phyloP scores from a whole-genome alignment of 352 stramenopile species.

The Phytopythium boreale region DNA sequence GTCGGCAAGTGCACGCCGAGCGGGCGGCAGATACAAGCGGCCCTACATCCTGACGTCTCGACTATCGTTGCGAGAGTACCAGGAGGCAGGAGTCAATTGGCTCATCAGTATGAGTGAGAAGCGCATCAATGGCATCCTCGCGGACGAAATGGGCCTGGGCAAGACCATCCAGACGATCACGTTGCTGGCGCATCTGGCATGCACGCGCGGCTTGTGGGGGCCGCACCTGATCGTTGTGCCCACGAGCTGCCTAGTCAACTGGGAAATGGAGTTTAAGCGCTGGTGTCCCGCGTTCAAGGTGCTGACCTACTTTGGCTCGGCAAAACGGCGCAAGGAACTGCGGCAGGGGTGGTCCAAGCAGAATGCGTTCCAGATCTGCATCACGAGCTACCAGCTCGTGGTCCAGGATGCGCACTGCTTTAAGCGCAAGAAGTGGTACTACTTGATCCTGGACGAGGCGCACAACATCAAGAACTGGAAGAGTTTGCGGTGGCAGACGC shows the following conservation, averaged over 20 bases:
- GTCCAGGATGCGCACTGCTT: slow-evolving; percentile 98
- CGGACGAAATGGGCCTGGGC: slow-evolving; percentile 95
- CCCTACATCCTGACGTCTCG: slow-evolving; percentile 70
- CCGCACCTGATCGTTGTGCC: slow-evolving; percentile 98
- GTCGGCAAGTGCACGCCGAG: background rate
- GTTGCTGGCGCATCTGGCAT: slow-evolving; percentile 95
- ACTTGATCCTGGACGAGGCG: slow-evolving; percentile 98
- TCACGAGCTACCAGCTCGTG: slow-evolving; percentile 98
- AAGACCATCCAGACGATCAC: slow-evolving; percentile 99
- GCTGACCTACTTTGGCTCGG: slow-evolving; percentile 98
- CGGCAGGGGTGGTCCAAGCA: slow-evolving; percentile 95
- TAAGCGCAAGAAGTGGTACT: slow-evolving; percentile 99
- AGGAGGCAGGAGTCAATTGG: slow-evolving; percentile 94
- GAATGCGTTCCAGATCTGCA: slow-evolving; percentile 97
- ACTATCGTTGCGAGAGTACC: slow-evolving; percentile 70
- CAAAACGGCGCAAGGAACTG: slow-evolving; percentile 92
- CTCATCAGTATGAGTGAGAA: slow-evolving; percentile 96
- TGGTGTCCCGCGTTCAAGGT: slow-evolving; percentile 97
- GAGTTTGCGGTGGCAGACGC: slow-evolving; percentile 96
- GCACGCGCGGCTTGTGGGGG: slow-evolving; percentile 91
- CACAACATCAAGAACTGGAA: slow-evolving; percentile 99
- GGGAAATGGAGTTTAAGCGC: slow-evolving; percentile 98
- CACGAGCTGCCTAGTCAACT: slow-evolving; percentile 98
- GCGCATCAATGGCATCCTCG: slow-evolving; percentile 98
- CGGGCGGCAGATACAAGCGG: slow-evolving; percentile 36